Percentiles rank a stretch among this genome's conserved stretches.
Conservation (phyloP, 2,329 filamentous ascomycete genomes). For the Colletotrichum euphorbiae region DNA sequence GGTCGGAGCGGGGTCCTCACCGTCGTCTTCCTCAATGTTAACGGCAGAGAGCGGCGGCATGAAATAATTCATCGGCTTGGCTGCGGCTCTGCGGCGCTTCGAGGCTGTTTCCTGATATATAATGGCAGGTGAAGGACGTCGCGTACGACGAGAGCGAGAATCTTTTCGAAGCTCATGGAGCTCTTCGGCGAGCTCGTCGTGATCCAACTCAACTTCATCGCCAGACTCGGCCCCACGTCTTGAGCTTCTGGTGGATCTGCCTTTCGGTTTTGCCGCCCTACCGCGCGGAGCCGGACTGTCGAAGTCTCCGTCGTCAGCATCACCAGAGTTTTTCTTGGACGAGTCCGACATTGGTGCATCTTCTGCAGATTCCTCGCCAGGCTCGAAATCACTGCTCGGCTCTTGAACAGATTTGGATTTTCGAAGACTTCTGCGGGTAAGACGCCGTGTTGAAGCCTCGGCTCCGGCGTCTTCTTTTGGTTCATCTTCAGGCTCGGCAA, state of each 20-base stretch:
- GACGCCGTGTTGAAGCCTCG: conserved; percentile 55
- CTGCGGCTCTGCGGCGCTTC: conserved; percentile 64
- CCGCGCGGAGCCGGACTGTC: conserved; percentile 65
- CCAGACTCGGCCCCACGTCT: conserved; percentile 63
- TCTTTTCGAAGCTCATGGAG: conserved; percentile 70
- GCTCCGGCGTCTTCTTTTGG: conserved; percentile 43
- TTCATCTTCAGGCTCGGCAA: conserved; percentile 46
- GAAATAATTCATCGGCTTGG: conserved; percentile 84
- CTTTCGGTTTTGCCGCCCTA: conserved; percentile 53
- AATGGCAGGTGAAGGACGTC: conserved; percentile 66
- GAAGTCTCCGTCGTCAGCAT: conserved; percentile 56
- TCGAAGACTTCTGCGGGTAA: conserved; percentile 59
- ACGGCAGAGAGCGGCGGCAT: conserved; percentile 75
- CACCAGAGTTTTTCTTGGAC: conserved; percentile 49
- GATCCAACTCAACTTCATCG: conserved; percentile 69
- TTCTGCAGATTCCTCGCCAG: conserved; percentile 67
- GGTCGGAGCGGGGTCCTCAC: conserved; percentile 74
- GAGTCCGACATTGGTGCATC: conserved; percentile 58
- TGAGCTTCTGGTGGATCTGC: conserved; percentile 59
- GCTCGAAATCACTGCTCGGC: conserved; percentile 71
- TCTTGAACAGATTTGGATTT: conserved; percentile 63
- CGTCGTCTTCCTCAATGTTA: conserved; percentile 80
- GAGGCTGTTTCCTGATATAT: conserved; percentile 66
- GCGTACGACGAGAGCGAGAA: conserved; percentile 64
- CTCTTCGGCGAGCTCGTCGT: conserved; percentile 75